Conservation (phyloP, 2,329 filamentous ascomycete genomes). For the Capronia coronata region DNA sequence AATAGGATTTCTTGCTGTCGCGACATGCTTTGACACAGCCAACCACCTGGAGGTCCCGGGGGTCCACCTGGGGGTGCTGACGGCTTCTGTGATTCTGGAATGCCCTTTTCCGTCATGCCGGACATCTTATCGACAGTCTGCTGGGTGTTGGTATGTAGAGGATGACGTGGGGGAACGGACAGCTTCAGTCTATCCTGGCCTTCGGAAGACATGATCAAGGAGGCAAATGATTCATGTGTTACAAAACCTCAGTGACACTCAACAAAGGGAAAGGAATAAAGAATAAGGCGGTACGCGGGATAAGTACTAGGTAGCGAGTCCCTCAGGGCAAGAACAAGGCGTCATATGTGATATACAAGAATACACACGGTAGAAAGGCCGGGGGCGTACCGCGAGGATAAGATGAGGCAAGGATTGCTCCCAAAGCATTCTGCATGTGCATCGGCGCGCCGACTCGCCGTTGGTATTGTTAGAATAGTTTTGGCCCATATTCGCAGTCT, state of each 20-base stretch:
- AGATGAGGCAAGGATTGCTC: neutral
- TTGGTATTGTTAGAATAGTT: constrained; percentile 1
- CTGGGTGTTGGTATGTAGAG: neutral
- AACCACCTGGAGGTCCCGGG: constrained; percentile 23
- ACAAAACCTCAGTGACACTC: neutral
- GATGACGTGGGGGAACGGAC: constrained; percentile 4
- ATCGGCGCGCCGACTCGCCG: constrained; percentile 18
- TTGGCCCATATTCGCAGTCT: neutral
- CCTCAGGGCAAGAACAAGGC: neutral
- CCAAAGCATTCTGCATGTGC: neutral
- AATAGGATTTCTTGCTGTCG: constrained; percentile 32
- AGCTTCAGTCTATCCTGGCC: constrained; percentile 3
- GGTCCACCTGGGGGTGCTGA: constrained; percentile 13
- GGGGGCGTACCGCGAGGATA: neutral
- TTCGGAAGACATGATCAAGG: neutral
- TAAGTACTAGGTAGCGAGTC: neutral
- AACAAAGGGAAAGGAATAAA: neutral
- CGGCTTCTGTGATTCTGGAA: constrained; percentile 2
- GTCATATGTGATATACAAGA: constrained; percentile 13
- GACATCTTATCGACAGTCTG: neutral
- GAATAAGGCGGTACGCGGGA: neutral
- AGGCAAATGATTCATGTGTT: neutral
- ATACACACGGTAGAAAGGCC: constrained; percentile 1
- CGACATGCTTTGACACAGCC: constrained; percentile 21
- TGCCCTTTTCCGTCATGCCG: constrained; percentile 10